Percentiles rank a stretch among this genome's conserved stretches.
These are phyloP conservation scores for Naumovozyma castellii DNA, from an alignment of 805 yeast species.

Conservation along the genomic window DNA sequence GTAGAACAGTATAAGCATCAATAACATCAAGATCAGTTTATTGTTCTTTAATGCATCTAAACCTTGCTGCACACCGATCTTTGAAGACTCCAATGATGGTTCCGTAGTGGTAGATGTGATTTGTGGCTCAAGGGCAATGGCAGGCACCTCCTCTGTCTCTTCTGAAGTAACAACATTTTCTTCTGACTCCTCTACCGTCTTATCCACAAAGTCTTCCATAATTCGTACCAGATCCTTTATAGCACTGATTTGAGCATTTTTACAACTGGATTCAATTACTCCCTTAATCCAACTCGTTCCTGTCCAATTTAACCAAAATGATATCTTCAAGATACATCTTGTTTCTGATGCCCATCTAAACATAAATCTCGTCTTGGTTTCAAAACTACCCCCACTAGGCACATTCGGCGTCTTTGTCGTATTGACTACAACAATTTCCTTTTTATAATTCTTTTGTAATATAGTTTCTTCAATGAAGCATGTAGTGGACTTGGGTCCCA, in stretches of 20 bases:
- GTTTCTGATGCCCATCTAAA: conserved; percentile 67
- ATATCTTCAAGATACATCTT: conserved; percentile 48
- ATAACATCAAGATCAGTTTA: too few species aligned
- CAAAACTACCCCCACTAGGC: conserved; percentile 81
- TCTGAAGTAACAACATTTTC: not conserved
- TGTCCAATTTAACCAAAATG: conserved; percentile 80
- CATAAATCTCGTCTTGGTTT: conserved; percentile 61
- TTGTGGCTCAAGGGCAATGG: not conserved
- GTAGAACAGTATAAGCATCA: not conserved
- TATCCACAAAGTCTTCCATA: conserved; percentile 19
- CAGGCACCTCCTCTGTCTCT: not conserved
- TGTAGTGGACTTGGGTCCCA: conserved; percentile 89
- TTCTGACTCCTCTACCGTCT: conserved; percentile 7
- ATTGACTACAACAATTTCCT: conserved; percentile 49
- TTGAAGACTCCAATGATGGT: too few species aligned
- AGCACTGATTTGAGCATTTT: conserved; percentile 65
- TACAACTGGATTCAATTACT: conserved; percentile 77
- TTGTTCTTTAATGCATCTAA: too few species aligned
- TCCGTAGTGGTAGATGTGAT: too few species aligned
- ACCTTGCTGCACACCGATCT: too few species aligned
- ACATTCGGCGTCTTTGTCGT: conserved; percentile 82
- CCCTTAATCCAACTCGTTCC: conserved; percentile 88
- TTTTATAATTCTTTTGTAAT: conserved; percentile 40
- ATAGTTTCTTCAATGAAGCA: conserved; percentile 63
- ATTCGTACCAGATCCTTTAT: conserved; percentile 38